Percentiles rank a stretch among this genome's conserved stretches.
phyloP scores from a whole-genome alignment of 2,329 filamentous ascomycete genomes.

The Talaromyces sp. region DNA sequence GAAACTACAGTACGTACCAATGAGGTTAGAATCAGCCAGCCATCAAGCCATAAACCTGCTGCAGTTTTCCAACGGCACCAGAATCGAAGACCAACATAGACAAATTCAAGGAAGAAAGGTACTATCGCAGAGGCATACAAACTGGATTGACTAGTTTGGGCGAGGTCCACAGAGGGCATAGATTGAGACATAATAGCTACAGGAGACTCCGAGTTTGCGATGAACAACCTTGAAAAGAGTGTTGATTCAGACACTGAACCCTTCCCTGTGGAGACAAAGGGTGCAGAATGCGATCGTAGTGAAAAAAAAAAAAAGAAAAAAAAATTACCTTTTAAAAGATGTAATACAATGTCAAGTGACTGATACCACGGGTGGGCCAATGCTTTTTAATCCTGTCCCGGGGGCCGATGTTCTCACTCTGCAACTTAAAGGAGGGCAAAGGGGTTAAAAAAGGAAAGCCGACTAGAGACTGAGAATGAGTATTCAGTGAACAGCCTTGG shows the following conservation, averaged over 20 bases:
- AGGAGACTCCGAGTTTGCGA: not conserved
- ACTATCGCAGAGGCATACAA: not conserved
- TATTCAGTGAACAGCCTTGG: too few relatives aligned
- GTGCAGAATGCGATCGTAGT: too few relatives aligned
- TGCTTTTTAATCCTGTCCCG: too few relatives aligned
- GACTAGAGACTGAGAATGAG: too few relatives aligned
- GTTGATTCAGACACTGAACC: not conserved
- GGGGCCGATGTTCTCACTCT: too few relatives aligned
- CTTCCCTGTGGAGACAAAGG: too few relatives aligned
- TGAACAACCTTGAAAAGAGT: not conserved
- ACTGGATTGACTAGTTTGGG: not conserved
- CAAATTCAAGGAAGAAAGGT: not conserved
- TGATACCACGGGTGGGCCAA: not conserved
- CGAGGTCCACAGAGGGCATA: not conserved
- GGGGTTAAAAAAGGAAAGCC: too few relatives aligned
- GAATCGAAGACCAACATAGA: not conserved
- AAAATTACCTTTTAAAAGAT: too few relatives aligned
- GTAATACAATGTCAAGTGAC: not conserved
- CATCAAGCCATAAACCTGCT: not conserved
- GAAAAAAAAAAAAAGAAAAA: too few relatives aligned
- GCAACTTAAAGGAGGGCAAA: not conserved
- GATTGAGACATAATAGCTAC: not conserved
- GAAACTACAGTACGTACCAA: not conserved
- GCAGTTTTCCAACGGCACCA: not conserved
- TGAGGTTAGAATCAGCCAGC: not conserved